phyloP scores from a whole-genome alignment of 495 filamentous ascomycete species.

The Penicillium desertorum region DNA sequence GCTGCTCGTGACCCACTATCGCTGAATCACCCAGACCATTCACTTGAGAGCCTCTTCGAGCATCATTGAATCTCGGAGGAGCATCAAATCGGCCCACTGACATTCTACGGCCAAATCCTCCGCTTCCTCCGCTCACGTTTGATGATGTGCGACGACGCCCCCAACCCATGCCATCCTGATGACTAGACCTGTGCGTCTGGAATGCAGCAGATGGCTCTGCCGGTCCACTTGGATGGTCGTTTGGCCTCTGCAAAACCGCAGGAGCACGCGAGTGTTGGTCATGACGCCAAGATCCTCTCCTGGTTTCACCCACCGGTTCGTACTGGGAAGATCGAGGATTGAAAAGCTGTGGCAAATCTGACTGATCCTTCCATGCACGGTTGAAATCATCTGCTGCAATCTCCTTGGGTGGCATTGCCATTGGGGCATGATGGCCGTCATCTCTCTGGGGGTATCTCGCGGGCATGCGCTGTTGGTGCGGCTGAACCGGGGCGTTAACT shows the following conservation, averaged over 20 bases:
- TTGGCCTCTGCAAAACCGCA: conserved; percentile 74
- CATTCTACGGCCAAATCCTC: conserved; percentile 59
- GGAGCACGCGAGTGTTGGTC: conserved; percentile 70
- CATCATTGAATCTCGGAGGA: conserved; percentile 46
- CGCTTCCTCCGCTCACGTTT: conserved; percentile 90
- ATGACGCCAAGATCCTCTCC: conserved; percentile 65
- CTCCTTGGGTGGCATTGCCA: conserved; percentile 60
- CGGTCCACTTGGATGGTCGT: conserved; percentile 61
- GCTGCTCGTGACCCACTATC: conserved; percentile 27
- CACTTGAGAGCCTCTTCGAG: conserved; percentile 46
- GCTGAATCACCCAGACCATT: conserved; percentile 42
- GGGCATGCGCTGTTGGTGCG: conserved; percentile 27
- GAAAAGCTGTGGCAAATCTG: conserved; percentile 69
- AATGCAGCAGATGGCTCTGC: conserved; percentile 92
- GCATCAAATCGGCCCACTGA: conserved; percentile 53
- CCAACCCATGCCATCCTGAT: conserved; percentile 66
- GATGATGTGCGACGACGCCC: conserved; percentile 84
- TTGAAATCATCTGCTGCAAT: conserved; percentile 95
- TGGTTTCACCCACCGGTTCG: conserved; percentile 78
- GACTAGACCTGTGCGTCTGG: conserved; percentile 71
- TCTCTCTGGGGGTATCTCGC: conserved; percentile 35
- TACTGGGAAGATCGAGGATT: conserved; percentile 94
- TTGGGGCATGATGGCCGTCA: conserved; percentile 33
- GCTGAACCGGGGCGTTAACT: conserved; percentile 50
- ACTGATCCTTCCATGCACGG: conserved; percentile 75